Conservation (phyloP, 768 basidiomycete species). For the Hygrophoropsis aurantiaca region DNA sequence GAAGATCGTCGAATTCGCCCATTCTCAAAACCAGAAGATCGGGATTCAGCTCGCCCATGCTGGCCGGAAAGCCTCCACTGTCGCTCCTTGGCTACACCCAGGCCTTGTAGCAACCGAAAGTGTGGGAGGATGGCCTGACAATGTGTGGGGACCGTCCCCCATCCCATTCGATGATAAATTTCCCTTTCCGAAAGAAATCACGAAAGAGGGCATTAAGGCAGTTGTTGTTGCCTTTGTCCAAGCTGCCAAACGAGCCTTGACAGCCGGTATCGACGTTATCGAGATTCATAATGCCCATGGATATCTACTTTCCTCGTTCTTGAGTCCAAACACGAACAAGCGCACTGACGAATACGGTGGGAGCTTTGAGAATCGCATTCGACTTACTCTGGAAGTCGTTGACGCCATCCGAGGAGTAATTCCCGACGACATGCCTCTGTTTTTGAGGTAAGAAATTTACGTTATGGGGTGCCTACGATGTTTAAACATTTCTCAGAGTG, state of each 20-base stretch:
- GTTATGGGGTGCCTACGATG: background rate
- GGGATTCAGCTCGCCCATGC: slow-evolving; percentile 78
- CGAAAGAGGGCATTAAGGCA: slow-evolving; percentile 52
- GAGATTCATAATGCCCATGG: slow-evolving; percentile 70
- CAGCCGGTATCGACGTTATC: slow-evolving; percentile 57
- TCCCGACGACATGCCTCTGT: slow-evolving; percentile 63
- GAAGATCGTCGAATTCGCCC: slow-evolving; percentile 67
- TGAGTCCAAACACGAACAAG: slow-evolving; percentile 60
- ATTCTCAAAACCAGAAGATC: slow-evolving; percentile 66
- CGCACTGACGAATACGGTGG: slow-evolving; percentile 73
- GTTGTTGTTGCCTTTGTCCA: slow-evolving; percentile 56
- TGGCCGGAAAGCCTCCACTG: slow-evolving; percentile 69
- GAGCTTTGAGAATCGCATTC: slow-evolving; percentile 64
- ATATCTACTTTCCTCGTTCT: slow-evolving; percentile 56
- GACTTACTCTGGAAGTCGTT: slow-evolving; percentile 62
- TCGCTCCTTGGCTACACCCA: slow-evolving; percentile 59
- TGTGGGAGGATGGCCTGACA: slow-evolving; percentile 50
- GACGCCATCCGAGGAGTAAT: slow-evolving; percentile 63
- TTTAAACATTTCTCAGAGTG: slow-evolving; percentile 35
- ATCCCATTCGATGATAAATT: slow-evolving; percentile 43
- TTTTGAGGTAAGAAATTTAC: slow-evolving; percentile 52
- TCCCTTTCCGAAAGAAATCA: slow-evolving; percentile 56
- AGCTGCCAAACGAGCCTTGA: slow-evolving; percentile 50
- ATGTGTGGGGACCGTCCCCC: slow-evolving; percentile 58
- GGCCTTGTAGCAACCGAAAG: slow-evolving; percentile 33